A percentile compares a stretch with the other conserved stretches of the same genome.
These are phyloP conservation scores for Colletotrichum musae DNA, from an alignment of 2,329 filamentous ascomycete species.

Conservation along the genomic window DNA sequence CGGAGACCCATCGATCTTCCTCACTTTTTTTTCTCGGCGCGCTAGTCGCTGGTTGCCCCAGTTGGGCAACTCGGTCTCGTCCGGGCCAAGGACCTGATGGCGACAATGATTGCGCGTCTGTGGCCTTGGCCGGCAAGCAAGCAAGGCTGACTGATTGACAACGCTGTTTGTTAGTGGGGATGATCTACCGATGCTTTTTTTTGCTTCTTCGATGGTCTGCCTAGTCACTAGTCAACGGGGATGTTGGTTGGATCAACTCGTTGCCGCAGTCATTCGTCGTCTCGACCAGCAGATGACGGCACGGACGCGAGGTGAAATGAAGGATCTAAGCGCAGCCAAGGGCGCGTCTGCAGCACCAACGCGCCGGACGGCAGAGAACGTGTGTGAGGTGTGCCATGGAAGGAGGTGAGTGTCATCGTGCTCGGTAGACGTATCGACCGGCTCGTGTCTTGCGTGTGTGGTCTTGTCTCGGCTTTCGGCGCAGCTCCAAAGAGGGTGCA, in stretches of 20 bases:
- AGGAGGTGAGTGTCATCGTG: constrained; percentile 1
- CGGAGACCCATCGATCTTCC: constrained; percentile 14
- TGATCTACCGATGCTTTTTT: background rate
- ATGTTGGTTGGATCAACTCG: too few relatives aligned
- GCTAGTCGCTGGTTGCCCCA: constrained; percentile 29
- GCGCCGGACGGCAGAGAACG: constrained; percentile 3
- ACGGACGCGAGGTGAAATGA: background rate
- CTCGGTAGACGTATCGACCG: constrained; percentile 26
- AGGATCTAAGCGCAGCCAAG: constrained; percentile 17
- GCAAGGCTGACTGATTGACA: constrained; percentile 30
- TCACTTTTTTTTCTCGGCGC: constrained; percentile 2
- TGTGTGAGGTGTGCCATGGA: constrained; percentile 21
- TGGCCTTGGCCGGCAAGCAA: constrained; percentile 33
- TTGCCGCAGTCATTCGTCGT: too few relatives aligned
- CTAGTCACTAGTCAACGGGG: too few relatives aligned
- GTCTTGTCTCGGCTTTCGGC: constrained; percentile 38
- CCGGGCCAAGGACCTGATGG: constrained; percentile 38
- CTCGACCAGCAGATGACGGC: too few relatives aligned
- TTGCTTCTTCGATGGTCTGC: too few relatives aligned
- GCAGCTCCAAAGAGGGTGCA: constrained; percentile 4
- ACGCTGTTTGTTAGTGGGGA: background rate
- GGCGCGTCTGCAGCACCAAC: constrained; percentile 2
- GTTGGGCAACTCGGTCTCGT: constrained; percentile 34
- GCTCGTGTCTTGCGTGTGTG: constrained; percentile 20
- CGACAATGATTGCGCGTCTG: constrained; percentile 43